These are phyloP conservation scores for Torulaspora maleeae DNA, from an alignment of 805 yeast species.

Conservation along the genomic window DNA sequence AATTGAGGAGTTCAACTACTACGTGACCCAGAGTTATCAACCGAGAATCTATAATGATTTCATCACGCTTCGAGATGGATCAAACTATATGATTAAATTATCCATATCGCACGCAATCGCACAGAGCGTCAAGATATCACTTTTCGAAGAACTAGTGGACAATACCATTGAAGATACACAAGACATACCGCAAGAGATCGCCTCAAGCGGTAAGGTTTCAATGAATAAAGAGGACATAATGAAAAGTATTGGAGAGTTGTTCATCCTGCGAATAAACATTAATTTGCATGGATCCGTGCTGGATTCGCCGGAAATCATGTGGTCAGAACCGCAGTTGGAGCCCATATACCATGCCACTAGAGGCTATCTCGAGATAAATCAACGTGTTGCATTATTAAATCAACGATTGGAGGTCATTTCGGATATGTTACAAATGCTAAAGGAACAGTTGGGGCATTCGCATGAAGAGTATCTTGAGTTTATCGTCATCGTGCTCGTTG, in stretches of 20 bases:
- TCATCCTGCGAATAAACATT: constrained; percentile 77
- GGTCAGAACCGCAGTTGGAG: constrained; percentile 97
- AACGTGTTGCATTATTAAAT: constrained; percentile 81
- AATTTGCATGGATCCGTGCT: constrained; percentile 82
- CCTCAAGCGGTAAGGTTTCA: constrained; percentile 88
- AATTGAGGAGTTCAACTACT: constrained; percentile 90
- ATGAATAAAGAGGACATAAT: constrained; percentile 93
- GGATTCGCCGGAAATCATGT: constrained; percentile 96
- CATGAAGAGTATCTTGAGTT: constrained; percentile 90
- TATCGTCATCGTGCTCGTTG: constrained; percentile 84
- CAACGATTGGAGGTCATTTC: constrained; percentile 91
- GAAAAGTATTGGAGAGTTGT: constrained; percentile 95
- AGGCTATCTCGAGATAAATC: constrained; percentile 92
- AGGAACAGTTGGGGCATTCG: constrained; percentile 93
- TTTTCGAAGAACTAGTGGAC: constrained; percentile 93
- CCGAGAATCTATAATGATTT: constrained; percentile 95
- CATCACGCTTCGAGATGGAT: constrained; percentile 83
- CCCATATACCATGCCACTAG: constrained; percentile 97
- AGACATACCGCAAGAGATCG: constrained; percentile 94
- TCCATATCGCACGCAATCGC: constrained; percentile 95
- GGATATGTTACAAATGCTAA: constrained; percentile 90
- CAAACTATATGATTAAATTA: constrained; percentile 84
- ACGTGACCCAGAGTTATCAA: constrained; percentile 88
- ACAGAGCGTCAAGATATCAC: constrained; percentile 89
- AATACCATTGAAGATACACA: constrained; percentile 96